Evolutionary conservation across 2,329 filamentous ascomycete genomes (phyloP).

Genomic region (Akanthomyces muscarius): DNA sequence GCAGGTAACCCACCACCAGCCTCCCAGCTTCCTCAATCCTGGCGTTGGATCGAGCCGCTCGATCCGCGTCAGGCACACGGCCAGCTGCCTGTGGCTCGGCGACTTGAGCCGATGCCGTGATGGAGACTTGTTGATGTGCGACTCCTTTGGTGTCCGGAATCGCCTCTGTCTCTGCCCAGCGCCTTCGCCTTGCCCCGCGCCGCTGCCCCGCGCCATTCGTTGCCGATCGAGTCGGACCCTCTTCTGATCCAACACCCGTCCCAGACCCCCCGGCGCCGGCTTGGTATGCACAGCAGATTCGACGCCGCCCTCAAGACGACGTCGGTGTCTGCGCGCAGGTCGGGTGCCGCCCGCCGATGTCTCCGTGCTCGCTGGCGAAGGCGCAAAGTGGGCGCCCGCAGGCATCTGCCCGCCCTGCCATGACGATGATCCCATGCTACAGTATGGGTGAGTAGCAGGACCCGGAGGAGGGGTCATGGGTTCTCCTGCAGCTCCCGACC

Average conservation of each 20-base stretch:
- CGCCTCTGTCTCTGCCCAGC: background rate
- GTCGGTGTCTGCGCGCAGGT: background rate
- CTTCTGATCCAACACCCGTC: background rate
- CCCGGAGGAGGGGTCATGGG: background rate
- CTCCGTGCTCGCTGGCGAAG: background rate
- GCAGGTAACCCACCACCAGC: background rate
- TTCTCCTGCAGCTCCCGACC: background rate
- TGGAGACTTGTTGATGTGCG: constrained; percentile 3
- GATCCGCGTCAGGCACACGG: background rate
- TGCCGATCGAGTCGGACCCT: background rate
- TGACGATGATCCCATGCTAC: background rate
- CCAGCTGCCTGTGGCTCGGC: background rate
- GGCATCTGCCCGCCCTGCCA: background rate
- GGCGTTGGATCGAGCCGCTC: background rate
- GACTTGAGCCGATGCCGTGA: background rate
- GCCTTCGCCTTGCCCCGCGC: background rate
- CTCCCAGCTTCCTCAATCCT: background rate
- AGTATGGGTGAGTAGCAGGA: background rate
- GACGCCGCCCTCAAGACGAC: background rate
- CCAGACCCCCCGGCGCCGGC: background rate
- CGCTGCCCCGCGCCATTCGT: background rate
- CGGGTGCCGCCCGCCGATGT: background rate
- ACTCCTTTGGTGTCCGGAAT: background rate
- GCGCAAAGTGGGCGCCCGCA: background rate
- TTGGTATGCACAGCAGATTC: background rate